A percentile compares a stretch with the other conserved stretches of the same genome.
Evolutionary conservation across 768 basidiomycete genomes (phyloP).

Genomic region (Fomitopsis serialis): DNA sequence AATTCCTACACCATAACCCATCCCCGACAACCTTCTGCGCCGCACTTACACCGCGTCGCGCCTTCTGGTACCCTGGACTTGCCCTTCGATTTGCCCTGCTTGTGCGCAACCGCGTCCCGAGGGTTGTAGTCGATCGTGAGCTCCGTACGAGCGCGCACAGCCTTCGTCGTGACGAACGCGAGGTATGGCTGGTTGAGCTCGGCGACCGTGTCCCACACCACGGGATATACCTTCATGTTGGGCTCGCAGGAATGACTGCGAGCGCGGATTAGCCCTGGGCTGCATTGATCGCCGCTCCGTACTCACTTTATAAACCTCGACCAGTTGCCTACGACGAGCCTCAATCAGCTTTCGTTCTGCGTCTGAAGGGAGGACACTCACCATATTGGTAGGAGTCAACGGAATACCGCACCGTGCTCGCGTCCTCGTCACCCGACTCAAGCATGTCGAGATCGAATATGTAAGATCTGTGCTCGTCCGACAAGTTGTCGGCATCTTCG

Average conservation of each 20-base stretch:
- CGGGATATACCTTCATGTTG: slow-evolving; percentile 51
- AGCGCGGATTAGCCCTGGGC: background rate
- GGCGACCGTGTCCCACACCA: slow-evolving; percentile 49
- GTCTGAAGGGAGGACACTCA: slow-evolving; percentile 21
- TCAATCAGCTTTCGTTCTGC: background rate
- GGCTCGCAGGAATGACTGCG: slow-evolving; percentile 64
- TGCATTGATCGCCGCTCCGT: background rate
- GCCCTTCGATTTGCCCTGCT: slow-evolving; percentile 17
- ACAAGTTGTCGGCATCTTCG: slow-evolving; percentile 33
- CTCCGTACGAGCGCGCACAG: slow-evolving; percentile 48
- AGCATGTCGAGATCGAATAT: slow-evolving; percentile 59
- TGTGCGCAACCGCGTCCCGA: slow-evolving; percentile 18
- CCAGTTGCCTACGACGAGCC: slow-evolving; percentile 55
- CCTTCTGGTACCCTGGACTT: slow-evolving; percentile 22
- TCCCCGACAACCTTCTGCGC: slow-evolving; percentile 29
- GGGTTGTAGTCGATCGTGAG: slow-evolving; percentile 67
- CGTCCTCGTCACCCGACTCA: slow-evolving; percentile 36
- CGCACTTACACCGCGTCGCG: slow-evolving; percentile 33
- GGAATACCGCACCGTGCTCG: slow-evolving; percentile 34
- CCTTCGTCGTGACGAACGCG: slow-evolving; percentile 45
- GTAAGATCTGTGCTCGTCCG: slow-evolving; percentile 37
- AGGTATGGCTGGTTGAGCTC: slow-evolving; percentile 60
- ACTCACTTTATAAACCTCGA: slow-evolving; percentile 69
- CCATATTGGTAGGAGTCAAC: slow-evolving; percentile 53
- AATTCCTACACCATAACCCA: slow-evolving; percentile 27